Conservation (phyloP, 192 early-diverging fungal genomes). For the Phlyctochytrium planicorne region DNA sequence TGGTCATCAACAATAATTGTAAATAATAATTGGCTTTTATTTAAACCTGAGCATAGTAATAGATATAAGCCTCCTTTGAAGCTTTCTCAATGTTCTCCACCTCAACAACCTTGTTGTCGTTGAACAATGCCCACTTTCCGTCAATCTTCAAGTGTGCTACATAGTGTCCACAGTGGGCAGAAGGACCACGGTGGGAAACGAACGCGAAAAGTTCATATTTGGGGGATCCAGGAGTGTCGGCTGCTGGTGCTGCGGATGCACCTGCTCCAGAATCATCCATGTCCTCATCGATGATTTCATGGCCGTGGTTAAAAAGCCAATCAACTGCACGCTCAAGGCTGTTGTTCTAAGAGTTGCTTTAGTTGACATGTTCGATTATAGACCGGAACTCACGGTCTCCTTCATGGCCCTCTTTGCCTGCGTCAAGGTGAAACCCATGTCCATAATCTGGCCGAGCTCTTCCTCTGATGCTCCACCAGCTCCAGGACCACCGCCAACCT, state of each 20-base stretch:
- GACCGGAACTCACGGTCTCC: conserved; percentile 63
- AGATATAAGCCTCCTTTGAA: conserved; percentile 47
- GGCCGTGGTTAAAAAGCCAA: conserved; percentile 89
- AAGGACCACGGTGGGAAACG: conserved; percentile 95
- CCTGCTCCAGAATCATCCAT: conserved; percentile 17
- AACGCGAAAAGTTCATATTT: conserved; percentile 73
- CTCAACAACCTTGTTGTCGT: conserved; percentile 91
- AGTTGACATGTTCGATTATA: not conserved
- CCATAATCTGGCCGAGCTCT: conserved; percentile 70
- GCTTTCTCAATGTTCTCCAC: conserved; percentile 50
- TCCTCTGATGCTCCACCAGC: conserved; percentile 39
- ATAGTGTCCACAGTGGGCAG: conserved; percentile 95
- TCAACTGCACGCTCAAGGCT: conserved; percentile 91
- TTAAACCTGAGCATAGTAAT: conserved; percentile 29
- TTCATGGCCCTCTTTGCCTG: conserved; percentile 80
- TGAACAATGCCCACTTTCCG: conserved; percentile 88
- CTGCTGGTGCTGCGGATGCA: conserved; percentile 8
- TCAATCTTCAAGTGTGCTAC: conserved; percentile 78
- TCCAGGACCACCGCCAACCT: conserved; percentile 25
- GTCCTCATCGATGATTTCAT: conserved; percentile 56
- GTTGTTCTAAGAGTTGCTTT: conserved; percentile 48
- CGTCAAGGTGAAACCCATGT: conserved; percentile 86
- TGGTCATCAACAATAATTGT: not conserved
- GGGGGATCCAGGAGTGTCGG: conserved; percentile 37
- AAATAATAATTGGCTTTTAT: not conserved